These are phyloP conservation scores for Orobanche coerulescens DNA, from an alignment of 257 asterid species.

Conservation along the genomic window DNA sequence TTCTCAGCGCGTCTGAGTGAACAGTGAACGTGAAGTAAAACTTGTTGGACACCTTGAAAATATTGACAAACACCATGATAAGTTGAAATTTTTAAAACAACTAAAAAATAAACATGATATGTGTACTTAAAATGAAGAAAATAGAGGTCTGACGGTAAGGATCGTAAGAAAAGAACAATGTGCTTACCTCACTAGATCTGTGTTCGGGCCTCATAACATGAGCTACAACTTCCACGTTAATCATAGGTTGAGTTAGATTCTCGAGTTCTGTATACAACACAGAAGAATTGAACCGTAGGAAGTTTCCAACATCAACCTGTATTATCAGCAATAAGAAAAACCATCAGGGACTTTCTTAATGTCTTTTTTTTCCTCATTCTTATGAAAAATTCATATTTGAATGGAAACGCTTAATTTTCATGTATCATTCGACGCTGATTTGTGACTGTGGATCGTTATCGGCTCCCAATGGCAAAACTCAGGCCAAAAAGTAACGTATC, in stretches of 20 bases:
- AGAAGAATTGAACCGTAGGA: conserved; percentile 81
- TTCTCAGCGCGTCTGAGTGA: conserved; percentile 41
- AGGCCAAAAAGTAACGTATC: too few species aligned
- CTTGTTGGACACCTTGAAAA: conserved; percentile 71
- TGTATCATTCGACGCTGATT: too few species aligned
- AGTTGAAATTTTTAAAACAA: background rate
- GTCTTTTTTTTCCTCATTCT: background rate
- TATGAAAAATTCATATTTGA: too few species aligned
- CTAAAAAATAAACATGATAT: background rate
- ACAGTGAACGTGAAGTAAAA: conserved; percentile 84
- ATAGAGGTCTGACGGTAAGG: background rate
- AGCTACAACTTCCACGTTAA: conserved; percentile 88
- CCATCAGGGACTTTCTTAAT: background rate
- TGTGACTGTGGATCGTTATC: too few species aligned
- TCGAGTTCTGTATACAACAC: conserved; percentile 76
- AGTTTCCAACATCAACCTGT: conserved; percentile 96
- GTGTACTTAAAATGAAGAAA: background rate
- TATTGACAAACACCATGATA: conserved; percentile 1
- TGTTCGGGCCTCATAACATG: conserved; percentile 83
- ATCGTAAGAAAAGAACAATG: background rate
- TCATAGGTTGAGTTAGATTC: conserved; percentile 48
- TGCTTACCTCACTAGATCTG: conserved; percentile 70
- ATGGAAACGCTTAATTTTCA: too few species aligned
- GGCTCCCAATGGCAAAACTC: too few species aligned
- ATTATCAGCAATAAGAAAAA: conserved; percentile 16